A percentile compares a stretch with the other conserved stretches of the same genome.
phyloP scores from a whole-genome alignment of 2,329 filamentous ascomycete genomes.

The Penicillium sp. region DNA sequence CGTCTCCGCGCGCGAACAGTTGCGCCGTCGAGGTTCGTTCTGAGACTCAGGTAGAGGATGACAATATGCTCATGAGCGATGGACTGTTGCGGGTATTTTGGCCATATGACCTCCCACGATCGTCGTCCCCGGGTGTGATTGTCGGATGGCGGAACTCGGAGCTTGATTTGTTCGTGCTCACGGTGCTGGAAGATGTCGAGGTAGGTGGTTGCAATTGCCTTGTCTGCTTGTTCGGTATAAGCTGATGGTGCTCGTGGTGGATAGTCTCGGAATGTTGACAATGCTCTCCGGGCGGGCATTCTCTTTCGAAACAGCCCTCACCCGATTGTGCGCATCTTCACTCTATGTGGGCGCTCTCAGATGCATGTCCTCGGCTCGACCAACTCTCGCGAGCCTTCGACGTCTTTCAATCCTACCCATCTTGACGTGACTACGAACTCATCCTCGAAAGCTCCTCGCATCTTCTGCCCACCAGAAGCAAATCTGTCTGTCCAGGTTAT shows the following conservation, averaged over 20 bases:
- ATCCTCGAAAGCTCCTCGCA: constrained; percentile 60
- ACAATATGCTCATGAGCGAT: constrained; percentile 66
- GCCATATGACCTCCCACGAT: constrained; percentile 79
- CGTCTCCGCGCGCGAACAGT: constrained; percentile 91
- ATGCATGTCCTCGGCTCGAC: constrained; percentile 84
- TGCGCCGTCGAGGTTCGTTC: constrained; percentile 91
- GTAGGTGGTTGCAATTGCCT: constrained; percentile 50
- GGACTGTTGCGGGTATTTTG: constrained; percentile 98
- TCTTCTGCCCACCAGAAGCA: constrained; percentile 65
- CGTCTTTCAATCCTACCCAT: constrained; percentile 64
- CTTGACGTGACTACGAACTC: constrained; percentile 59
- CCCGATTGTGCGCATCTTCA: constrained; percentile 74
- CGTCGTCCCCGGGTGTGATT: constrained; percentile 74
- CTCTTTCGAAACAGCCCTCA: constrained; percentile 81
- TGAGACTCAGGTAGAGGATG: constrained; percentile 53
- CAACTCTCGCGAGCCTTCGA: constrained; percentile 58
- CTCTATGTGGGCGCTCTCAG: constrained; percentile 75
- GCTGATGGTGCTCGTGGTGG: constrained; percentile 1
- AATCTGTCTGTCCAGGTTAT: constrained; percentile 80
- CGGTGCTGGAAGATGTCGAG: constrained; percentile 86
- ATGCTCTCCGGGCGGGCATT: constrained; percentile 77
- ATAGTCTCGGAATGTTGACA: constrained; percentile 76
- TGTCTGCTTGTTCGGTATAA: not conserved
- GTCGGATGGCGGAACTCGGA: constrained; percentile 95
- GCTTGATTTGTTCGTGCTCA: constrained; percentile 84